Evolutionary conservation across 225 moss, liverwort and hornwort species (phyloP), one percentile per base, ranked within the genome.

Genomic region (Pseudisothecium myosuroides): DNA sequence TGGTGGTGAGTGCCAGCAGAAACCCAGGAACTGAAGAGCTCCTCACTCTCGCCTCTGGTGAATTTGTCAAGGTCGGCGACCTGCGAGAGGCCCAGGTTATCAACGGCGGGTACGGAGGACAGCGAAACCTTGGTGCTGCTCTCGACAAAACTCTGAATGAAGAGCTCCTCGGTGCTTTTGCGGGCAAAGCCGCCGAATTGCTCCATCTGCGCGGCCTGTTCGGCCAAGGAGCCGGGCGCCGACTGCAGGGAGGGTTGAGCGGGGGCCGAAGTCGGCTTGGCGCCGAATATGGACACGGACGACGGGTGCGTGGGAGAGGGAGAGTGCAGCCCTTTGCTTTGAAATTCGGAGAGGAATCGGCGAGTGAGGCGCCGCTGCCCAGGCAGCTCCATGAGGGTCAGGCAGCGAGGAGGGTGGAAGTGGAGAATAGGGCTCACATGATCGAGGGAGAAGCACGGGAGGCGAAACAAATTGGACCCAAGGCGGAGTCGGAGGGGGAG

Each of bases 191-290:
- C 88, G 24, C 88, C 93, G 78, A 92, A 92, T 69, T 89, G 90
- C 93, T 94, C 94, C 94, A 94, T 94, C 84, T 90, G 90, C 73
- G 94, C 94, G 34, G 94, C 94, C 87, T 94, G 94, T 60, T 94
- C 94, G 11, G 94, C 93, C 86, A 94, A 82, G 63, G 93, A 94
- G 41, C 94, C 94, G 6, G 94, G 92, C 60, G 87, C 56, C n/a
- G 94, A 94, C 83, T 86, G 90, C 90, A 94, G 71, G 28, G 94
- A 59, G 21, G 94, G 93, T 88, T 94, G 92, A 60, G 93, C 94
- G 26, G 83, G 76, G 64, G 80, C 23, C 66, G 76, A 11, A 68
- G n/a, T n/a, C n/a, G 87, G 9, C 81, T 81, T 87, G 50, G 82
- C 66, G 37, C 68, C 83, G 54, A 86, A 82, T 68, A 71, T 39